These are phyloP conservation scores for Catharanthus roseus DNA, from an alignment of 257 asterid genomes.

Conservation along the genomic window DNA sequence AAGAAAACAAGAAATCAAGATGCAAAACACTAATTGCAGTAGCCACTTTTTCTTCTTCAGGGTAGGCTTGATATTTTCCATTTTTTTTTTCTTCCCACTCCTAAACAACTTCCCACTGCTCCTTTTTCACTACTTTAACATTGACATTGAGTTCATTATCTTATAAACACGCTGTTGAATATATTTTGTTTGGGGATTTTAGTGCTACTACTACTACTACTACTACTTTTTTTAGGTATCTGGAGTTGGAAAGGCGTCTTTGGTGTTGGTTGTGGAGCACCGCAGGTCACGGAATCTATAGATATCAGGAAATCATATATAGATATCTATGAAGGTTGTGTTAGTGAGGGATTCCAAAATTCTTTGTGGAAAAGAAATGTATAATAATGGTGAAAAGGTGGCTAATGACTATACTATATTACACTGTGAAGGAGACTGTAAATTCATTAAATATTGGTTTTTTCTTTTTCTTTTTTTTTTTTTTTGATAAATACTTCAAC, in stretches of 20 bases:
- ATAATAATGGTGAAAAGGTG: background rate
- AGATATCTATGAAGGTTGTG: background rate
- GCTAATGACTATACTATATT: background rate
- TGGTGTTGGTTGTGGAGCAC: constrained; percentile 2
- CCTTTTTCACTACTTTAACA: background rate
- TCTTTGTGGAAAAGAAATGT: background rate
- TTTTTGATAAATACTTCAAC: no score
- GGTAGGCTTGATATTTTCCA: constrained; percentile 43
- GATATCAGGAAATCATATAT: background rate
- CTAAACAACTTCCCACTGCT: background rate
- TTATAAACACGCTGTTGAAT: no score
- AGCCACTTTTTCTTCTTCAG: constrained; percentile 53
- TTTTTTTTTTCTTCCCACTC: constrained; percentile 5
- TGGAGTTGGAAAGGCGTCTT: constrained; percentile 6
- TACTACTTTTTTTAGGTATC: background rate
- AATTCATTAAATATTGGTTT: no score
- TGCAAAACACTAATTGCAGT: constrained; percentile 37
- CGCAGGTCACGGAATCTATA: constrained; percentile 17
- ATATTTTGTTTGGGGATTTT: no score
- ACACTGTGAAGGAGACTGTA: no score
- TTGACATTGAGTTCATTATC: constrained; percentile 5
- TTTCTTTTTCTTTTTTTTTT: no score
- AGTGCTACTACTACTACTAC: background rate
- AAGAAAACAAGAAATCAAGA: constrained; percentile 31
- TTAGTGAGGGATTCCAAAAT: no score